Percentiles rank a stretch among this genome's conserved stretches.
phyloP scores from a whole-genome alignment of 2,329 filamentous ascomycete species.

The Cercospora zeina region DNA sequence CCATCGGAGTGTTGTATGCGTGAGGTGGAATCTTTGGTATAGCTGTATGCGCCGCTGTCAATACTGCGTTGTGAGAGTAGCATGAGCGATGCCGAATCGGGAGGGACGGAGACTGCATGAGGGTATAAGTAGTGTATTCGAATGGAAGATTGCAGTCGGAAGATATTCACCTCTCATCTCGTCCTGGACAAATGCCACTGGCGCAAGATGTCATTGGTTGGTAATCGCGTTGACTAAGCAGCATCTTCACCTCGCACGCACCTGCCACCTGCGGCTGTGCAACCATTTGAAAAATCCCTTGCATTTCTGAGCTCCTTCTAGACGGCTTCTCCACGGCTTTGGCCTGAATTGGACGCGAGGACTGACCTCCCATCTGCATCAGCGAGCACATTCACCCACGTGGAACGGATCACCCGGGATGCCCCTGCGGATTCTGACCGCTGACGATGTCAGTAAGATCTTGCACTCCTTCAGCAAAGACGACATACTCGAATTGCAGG shows the following conservation, averaged over 20 bases:
- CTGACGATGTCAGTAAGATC: constrained; percentile 56
- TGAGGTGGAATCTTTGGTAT: neutral
- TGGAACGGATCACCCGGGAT: constrained; percentile 41
- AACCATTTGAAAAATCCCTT: neutral
- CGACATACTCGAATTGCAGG: constrained; percentile 59
- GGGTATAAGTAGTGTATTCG: neutral
- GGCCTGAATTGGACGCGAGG: neutral
- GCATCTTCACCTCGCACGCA: neutral
- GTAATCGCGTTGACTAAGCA: constrained; percentile 6
- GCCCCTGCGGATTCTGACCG: constrained; percentile 62
- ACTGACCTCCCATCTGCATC: neutral
- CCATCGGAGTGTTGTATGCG: neutral
- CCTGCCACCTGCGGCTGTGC: neutral
- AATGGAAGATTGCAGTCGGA: constrained; percentile 5
- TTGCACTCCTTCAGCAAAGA: constrained; percentile 58
- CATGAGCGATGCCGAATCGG: constrained; percentile 7
- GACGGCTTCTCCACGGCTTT: neutral
- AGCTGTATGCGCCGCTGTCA: neutral
- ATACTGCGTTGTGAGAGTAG: constrained; percentile 10
- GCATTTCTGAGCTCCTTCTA: too few relatives aligned
- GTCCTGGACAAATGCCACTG: neutral
- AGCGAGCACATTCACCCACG: neutral
- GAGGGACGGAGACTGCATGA: neutral
- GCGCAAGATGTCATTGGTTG: constrained; percentile 2
- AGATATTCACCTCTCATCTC: neutral